A percentile compares a stretch with the other conserved stretches of the same genome.
phyloP scores from a whole-genome alignment of 495 filamentous ascomycete genomes.

The Aspergillus leporis region DNA sequence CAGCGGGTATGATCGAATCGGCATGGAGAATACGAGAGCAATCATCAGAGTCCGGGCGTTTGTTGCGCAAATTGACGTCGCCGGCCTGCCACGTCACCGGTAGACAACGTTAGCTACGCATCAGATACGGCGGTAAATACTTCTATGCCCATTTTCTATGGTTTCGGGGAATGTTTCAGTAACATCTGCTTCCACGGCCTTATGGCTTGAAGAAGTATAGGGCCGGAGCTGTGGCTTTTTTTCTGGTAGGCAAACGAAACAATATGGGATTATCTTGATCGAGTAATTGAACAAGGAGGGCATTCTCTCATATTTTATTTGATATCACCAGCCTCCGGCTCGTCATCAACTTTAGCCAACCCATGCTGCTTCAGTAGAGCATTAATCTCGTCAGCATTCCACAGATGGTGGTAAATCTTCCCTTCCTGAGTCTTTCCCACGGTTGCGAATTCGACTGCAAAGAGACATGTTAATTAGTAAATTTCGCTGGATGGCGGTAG shows the following conservation, averaged over 20 bases:
- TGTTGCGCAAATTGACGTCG: conserved; percentile 25
- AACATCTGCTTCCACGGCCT: neutral
- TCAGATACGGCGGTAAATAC: conserved; percentile 23
- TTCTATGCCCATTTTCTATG: conserved; percentile 3
- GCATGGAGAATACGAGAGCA: conserved; percentile 20
- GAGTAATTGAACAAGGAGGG: conserved; percentile 13
- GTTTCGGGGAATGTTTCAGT: neutral
- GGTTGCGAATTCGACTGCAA: conserved; percentile 92
- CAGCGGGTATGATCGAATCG: conserved; percentile 24
- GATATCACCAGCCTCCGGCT: conserved; percentile 63
- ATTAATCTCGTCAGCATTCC: conserved; percentile 96
- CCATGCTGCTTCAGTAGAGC: conserved; percentile 92
- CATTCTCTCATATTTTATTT: conserved; percentile 39
- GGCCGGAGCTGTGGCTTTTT: neutral
- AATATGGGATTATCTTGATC: conserved; percentile 31
- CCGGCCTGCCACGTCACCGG: conserved; percentile 43
- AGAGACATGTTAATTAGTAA: neutral
- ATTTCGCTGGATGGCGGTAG: conserved; percentile 1
- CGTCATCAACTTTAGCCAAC: conserved; percentile 83
- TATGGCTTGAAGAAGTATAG: conserved; percentile 1
- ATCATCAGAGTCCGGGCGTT: conserved; percentile 26
- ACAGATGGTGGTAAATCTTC: conserved; percentile 96
- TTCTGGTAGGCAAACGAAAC: conserved; percentile 16
- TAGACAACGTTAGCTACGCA: conserved; percentile 30
- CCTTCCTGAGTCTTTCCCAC: conserved; percentile 93